Percentiles rank a stretch among this genome's conserved stretches.
Conservation (phyloP, 73 alveolate genomes). For the Stentor roeselii region DNA sequence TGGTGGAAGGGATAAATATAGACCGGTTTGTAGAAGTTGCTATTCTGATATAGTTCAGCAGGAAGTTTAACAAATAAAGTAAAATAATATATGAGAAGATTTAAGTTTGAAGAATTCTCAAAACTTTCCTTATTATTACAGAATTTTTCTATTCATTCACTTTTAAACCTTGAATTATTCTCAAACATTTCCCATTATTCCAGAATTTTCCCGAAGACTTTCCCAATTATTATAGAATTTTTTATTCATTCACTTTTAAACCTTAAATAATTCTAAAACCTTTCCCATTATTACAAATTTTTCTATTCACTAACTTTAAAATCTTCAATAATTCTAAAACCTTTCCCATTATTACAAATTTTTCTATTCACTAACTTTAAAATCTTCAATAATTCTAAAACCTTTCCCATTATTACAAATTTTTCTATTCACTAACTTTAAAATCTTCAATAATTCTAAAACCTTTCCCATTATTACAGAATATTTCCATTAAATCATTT, state of each 20-base stretch:
- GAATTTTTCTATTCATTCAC: not conserved
- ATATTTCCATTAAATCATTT: not conserved
- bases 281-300: no score
- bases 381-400: no score
- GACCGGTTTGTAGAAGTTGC: conserved; percentile 95
- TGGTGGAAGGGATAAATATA: conserved; percentile 94
- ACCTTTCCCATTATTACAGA: no score
- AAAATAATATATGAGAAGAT: no score
- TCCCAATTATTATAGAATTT: no score
- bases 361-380: not conserved
- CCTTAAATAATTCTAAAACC: no score
- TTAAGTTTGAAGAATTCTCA: no score
- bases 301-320: no score
- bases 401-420: not conserved
- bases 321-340: no score
- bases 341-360: not conserved
- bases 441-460: not conserved
- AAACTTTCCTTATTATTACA: not conserved
- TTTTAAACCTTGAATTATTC: not conserved
- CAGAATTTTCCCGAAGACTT: no score
- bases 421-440: no score
- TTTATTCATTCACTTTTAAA: no score
- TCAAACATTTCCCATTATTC: not conserved
- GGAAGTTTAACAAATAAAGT: not conserved
- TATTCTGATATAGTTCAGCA: conserved; percentile 35